Percentiles rank a stretch among this genome's conserved stretches.
These are phyloP conservation scores for Sphaerulina populicola DNA, from an alignment of 2,329 filamentous ascomycete species.

Conservation along the genomic window DNA sequence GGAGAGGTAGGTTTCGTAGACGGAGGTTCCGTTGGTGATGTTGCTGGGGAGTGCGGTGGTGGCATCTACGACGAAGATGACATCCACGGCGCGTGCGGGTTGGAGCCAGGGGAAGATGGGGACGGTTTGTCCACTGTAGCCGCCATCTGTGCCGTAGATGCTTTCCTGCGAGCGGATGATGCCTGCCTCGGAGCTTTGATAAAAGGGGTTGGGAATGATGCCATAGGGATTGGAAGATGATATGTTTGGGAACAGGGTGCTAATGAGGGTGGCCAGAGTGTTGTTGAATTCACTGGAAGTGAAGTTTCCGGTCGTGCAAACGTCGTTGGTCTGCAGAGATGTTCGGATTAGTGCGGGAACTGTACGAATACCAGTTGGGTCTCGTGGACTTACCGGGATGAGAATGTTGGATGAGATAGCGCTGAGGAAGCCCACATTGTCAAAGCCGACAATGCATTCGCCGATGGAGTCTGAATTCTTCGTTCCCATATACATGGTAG, in stretches of 20 bases:
- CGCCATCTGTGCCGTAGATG: constrained; percentile 12
- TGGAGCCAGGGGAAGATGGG: constrained; percentile 14
- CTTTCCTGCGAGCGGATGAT: constrained; percentile 7
- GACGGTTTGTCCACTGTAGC: constrained; percentile 11
- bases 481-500: constrained; percentile 14
- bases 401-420: constrained; percentile 15
- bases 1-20: constrained; percentile 14
- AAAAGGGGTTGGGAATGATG: constrained; percentile 15
- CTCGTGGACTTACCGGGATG: not conserved
- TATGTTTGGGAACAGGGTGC: not conserved
- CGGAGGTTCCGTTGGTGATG: constrained; percentile 10
- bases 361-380: not conserved
- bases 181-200: constrained; percentile 6
- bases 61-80: constrained; percentile 15
- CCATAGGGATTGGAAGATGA: constrained; percentile 10
- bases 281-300: constrained; percentile 8
- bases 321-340: not conserved
- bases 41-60: constrained; percentile 7
- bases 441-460: constrained; percentile 10
- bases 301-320: constrained; percentile 7
- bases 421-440: constrained; percentile 15
- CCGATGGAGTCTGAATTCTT: not conserved
- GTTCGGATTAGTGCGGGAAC: not conserved
- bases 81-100: constrained; percentile 9
- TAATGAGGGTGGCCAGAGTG: constrained; percentile 3